These are phyloP conservation scores for Fusarium sambucinum DNA, from an alignment of 2,329 filamentous ascomycete species.

Conservation along the genomic window DNA sequence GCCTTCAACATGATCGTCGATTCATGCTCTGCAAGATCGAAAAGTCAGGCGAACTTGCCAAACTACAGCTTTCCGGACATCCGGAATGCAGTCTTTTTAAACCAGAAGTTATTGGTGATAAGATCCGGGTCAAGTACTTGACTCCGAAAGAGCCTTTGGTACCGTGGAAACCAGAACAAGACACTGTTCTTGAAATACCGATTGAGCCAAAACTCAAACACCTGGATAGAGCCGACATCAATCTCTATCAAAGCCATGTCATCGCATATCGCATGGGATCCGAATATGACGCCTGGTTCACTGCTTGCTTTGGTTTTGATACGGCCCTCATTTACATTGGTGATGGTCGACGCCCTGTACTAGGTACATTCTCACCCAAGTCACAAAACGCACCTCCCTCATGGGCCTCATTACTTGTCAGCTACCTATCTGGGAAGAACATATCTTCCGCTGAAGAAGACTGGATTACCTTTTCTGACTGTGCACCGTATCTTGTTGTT, in stretches of 20 bases:
- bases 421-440: constrained; percentile 47
- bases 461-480: constrained; percentile 78
- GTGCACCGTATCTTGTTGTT: constrained; percentile 79
- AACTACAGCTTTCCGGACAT: constrained; percentile 70
- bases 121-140: constrained; percentile 60
- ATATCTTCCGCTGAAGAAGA: constrained; percentile 49
- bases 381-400: constrained; percentile 42
- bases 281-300: constrained; percentile 74
- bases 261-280: constrained; percentile 73
- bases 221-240: constrained; percentile 64
- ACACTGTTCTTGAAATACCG: constrained; percentile 64
- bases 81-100: constrained; percentile 74
- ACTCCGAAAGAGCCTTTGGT: constrained; percentile 56
- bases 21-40: constrained; percentile 76
- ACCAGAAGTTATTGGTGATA: constrained; percentile 62
- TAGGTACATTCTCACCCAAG: constrained; percentile 67
- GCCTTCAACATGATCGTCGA: constrained; percentile 73
- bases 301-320: constrained; percentile 71
- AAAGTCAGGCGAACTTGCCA: constrained; percentile 58
- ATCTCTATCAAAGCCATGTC: constrained; percentile 70
- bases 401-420: constrained; percentile 54
- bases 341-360: constrained; percentile 67
- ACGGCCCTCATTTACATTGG: constrained; percentile 75
- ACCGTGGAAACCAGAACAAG: constrained; percentile 52
- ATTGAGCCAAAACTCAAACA: constrained; percentile 63